Evolutionary conservation across 2,329 filamentous ascomycete genomes (phyloP).

Genomic region (Diaporthe sp.): DNA sequence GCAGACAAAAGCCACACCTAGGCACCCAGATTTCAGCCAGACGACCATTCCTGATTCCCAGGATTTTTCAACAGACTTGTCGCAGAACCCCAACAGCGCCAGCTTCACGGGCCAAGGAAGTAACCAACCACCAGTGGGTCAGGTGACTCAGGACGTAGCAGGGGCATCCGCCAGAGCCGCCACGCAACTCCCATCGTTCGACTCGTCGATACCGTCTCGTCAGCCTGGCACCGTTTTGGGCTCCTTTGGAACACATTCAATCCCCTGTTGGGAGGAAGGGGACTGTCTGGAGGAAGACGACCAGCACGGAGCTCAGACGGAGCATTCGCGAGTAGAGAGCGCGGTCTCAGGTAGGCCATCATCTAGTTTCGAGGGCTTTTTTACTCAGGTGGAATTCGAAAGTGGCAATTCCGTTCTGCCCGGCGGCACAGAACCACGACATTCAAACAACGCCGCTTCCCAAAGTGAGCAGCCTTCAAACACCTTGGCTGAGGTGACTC

Average conservation of each 20-base stretch:
- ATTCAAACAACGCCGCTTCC: not conserved
- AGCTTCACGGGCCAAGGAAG: not conserved
- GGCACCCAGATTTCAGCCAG: slow-evolving; percentile 47
- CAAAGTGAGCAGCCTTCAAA: slow-evolving; percentile 9
- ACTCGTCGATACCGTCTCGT: slow-evolving; percentile 37
- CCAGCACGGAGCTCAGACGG: slow-evolving; percentile 1
- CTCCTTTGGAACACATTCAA: slow-evolving; percentile 32
- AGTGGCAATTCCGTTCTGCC: slow-evolving; percentile 23
- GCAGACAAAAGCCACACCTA: slow-evolving; percentile 34
- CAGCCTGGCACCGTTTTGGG: slow-evolving; percentile 38
- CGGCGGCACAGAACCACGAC: not conserved
- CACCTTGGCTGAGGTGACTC: slow-evolving; percentile 21
- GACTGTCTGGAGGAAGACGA: not conserved
- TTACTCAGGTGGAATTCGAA: slow-evolving; percentile 39
- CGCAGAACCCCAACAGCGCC: slow-evolving; percentile 29
- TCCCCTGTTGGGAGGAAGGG: slow-evolving; percentile 18
- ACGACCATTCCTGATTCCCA: slow-evolving; percentile 61
- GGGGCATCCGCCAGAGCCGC: not conserved
- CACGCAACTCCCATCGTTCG: slow-evolving; percentile 29
- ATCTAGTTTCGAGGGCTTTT: slow-evolving; percentile 33
- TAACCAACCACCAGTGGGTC: not conserved
- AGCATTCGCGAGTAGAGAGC: not conserved
- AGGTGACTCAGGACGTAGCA: not conserved
- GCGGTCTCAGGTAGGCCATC: not conserved
- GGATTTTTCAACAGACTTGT: slow-evolving; percentile 45